These are phyloP conservation scores for Macrocystidia cucumis DNA, from an alignment of 1,284 basidiomycete species.

Conservation along the genomic window DNA sequence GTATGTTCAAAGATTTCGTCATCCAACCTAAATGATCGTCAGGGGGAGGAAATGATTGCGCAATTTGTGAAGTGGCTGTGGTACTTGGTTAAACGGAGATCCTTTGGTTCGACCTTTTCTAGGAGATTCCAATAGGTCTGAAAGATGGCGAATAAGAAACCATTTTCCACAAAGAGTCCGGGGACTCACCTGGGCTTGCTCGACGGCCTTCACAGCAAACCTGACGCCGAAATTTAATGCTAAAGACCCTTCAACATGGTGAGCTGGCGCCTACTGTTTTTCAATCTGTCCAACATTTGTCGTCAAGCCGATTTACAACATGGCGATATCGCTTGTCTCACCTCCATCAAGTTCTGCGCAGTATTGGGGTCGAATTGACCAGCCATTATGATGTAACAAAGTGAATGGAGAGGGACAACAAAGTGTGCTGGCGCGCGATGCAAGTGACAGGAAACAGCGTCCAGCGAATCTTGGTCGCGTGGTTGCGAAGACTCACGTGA, in stretches of 20 bases:
- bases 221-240: constrained; percentile 23
- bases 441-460: too few relatives aligned
- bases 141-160: constrained; percentile 11
- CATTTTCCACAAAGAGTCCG: background rate
- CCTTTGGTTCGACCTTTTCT: constrained; percentile 72
- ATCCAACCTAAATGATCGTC: constrained; percentile 63
- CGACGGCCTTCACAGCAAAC: constrained; percentile 95
- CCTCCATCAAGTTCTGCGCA: constrained; percentile 85
- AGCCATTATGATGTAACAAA: constrained; percentile 28
- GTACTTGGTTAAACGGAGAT: constrained; percentile 79
- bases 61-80: constrained; percentile 15
- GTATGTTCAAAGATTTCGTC: constrained; percentile 87
- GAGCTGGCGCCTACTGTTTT: constrained; percentile 69
- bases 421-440: constrained; percentile 19
- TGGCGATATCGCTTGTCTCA: too few relatives aligned
- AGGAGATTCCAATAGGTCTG: constrained; percentile 96
- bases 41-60: constrained; percentile 2
- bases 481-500: too few relatives aligned
- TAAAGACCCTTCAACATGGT: constrained; percentile 1
- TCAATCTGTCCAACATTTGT: constrained; percentile 69
- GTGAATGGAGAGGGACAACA: constrained; percentile 9
- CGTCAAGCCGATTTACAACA: too few relatives aligned
- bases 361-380: constrained; percentile 74
- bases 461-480: too few relatives aligned
- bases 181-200: constrained; percentile 78